A percentile compares a stretch with the other conserved stretches of the same genome.
Conservation (phyloP, 257 asterid species). For the Mitragyna speciosa region DNA sequence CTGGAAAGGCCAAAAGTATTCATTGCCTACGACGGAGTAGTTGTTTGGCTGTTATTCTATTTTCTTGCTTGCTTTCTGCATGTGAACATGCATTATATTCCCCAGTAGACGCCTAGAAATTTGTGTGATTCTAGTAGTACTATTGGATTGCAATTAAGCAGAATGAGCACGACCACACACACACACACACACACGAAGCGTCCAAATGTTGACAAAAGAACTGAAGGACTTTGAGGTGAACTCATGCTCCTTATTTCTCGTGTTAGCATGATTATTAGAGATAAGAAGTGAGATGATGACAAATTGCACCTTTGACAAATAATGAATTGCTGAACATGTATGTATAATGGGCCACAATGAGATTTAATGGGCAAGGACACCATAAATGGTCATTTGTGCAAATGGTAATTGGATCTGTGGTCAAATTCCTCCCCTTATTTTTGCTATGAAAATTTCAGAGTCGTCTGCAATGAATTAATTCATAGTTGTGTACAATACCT, state of each 20-base stretch:
- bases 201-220: neutral
- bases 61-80: neutral
- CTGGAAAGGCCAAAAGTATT: conserved; percentile 2
- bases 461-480: no score
- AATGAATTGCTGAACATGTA: no score
- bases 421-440: no score
- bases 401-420: no score
- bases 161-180: neutral
- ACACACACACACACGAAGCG: neutral
- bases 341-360: no score
- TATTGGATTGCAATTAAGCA: neutral
- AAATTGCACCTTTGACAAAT: neutral
- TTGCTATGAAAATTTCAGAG: no score
- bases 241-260: neutral
- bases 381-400: no score
- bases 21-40: neutral
- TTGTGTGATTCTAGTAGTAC: conserved; percentile 13
- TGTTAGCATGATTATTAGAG: neutral
- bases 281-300: neutral
- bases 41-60: conserved; percentile 11
- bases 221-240: neutral
- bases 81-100: conserved; percentile 17
- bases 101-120: neutral
- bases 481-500: no score
- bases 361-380: no score